phyloP scores from a whole-genome alignment of 441 rosid genomes.

The Populus trichocarpa region DNA sequence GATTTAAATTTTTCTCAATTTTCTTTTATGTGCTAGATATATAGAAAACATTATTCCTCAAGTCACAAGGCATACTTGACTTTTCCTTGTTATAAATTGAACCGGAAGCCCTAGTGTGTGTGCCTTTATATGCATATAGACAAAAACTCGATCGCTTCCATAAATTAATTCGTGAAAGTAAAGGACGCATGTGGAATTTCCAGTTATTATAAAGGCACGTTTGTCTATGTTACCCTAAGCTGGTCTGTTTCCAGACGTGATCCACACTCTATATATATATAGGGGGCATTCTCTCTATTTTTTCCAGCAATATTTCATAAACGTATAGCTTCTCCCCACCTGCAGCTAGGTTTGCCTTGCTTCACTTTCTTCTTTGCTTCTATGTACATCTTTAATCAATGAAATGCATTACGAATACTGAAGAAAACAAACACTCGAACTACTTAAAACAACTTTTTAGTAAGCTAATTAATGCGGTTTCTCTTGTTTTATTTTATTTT shows the following conservation, averaged over 20 bases:
- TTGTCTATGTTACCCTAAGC: background rate
- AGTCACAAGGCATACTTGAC: no score
- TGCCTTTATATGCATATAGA: no score
- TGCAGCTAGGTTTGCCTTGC: background rate
- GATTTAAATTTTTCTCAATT: no score
- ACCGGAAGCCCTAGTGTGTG: no score
- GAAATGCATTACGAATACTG: background rate
- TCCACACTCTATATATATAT: conserved; percentile 11
- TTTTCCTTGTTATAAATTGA: no score
- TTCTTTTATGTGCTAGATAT: no score
- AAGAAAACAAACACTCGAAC: no score
- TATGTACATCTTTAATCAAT: background rate
- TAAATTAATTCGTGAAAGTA: background rate
- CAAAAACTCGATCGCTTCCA: no score
- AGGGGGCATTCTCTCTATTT: background rate
- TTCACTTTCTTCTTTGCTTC: background rate
- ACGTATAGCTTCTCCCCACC: no score
- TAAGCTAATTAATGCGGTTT: background rate
- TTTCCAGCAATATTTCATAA: no score
- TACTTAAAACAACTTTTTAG: no score
- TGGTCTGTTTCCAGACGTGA: background rate
- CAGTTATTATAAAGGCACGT: background rate
- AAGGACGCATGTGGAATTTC: background rate
- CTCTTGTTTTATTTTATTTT: background rate
- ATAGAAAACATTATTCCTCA: no score